phyloP scores from a whole-genome alignment of 176 grass and related monocot genomes.

The Triticum turgidum region DNA sequence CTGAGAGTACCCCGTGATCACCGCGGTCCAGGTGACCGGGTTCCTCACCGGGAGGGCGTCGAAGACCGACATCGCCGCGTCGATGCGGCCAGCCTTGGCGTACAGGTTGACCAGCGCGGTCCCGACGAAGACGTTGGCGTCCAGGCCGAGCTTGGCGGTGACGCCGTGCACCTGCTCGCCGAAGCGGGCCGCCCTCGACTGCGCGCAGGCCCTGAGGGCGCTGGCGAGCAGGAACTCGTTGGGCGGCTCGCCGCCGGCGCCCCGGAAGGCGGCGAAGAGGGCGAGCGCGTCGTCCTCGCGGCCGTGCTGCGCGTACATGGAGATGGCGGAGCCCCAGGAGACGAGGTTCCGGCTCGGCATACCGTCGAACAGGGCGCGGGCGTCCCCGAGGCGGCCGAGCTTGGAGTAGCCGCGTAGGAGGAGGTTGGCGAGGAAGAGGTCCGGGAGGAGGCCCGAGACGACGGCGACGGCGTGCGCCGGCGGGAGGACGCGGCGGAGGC shows the following conservation, averaged over 20 bases:
- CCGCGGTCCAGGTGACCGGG: slow-evolving; percentile 64
- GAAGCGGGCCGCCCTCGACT: slow-evolving; percentile 23
- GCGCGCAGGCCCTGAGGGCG: slow-evolving; percentile 54
- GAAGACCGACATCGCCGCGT: slow-evolving; percentile 49
- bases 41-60: slow-evolving; percentile 50
- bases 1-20: slow-evolving; percentile 61
- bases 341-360: slow-evolving; percentile 53
- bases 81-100: slow-evolving; percentile 51
- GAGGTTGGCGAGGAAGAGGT: slow-evolving; percentile 48
- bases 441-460: neutral
- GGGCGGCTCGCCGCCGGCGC: neutral
- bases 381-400: slow-evolving; percentile 24
- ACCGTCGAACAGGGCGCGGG: slow-evolving; percentile 56
- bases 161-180: slow-evolving; percentile 56
- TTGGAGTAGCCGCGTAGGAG: slow-evolving; percentile 60
- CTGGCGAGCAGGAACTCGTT: slow-evolving; percentile 76
- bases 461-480: slow-evolving; percentile 45
- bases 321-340: slow-evolving; percentile 74
- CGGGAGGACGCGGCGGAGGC: slow-evolving; percentile 31
- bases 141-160: slow-evolving; percentile 42
- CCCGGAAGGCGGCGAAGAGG: slow-evolving; percentile 42
- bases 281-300: slow-evolving; percentile 13
- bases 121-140: slow-evolving; percentile 47
- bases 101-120: slow-evolving; percentile 60
- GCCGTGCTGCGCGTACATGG: slow-evolving; percentile 60